phyloP scores from a whole-genome alignment of 2,329 filamentous ascomycete species.

The Penicillium palitans region DNA sequence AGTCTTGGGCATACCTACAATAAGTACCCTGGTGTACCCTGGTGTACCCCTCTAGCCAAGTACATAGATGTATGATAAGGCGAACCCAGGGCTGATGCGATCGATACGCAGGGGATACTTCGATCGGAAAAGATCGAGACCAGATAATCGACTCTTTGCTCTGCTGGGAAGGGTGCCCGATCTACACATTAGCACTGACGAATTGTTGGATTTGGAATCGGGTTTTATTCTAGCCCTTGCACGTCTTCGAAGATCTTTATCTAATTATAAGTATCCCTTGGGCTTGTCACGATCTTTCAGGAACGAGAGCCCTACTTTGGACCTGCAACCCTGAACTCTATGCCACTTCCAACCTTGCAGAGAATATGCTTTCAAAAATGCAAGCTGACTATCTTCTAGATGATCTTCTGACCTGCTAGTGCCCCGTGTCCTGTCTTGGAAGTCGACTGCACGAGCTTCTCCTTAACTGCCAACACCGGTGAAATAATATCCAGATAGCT shows the following conservation, averaged over 20 bases:
- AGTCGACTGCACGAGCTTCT: background rate
- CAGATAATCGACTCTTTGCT: background rate
- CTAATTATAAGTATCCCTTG: conserved; percentile 1
- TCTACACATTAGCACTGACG: background rate
- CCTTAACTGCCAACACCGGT: background rate
- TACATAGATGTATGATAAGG: background rate
- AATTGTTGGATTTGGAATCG: background rate
- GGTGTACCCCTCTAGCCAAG: background rate
- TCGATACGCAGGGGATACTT: conserved; percentile 4
- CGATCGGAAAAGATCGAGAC: conserved; percentile 2
- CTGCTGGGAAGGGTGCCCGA: background rate
- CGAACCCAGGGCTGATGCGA: background rate
- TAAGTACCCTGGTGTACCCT: background rate
- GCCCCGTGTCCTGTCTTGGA: background rate
- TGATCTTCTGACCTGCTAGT: conserved; percentile 4
- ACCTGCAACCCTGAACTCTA: background rate
- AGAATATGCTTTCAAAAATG: background rate
- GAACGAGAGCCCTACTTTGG: background rate
- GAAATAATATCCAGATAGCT: background rate
- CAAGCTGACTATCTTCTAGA: background rate
- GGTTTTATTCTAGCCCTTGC: background rate
- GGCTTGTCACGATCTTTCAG: background rate
- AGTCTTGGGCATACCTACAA: background rate
- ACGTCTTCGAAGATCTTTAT: background rate
- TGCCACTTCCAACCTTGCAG: conserved; percentile 1